phyloP scores from a whole-genome alignment of 345 rosid genomes.

The Eucalyptus brandiana region DNA sequence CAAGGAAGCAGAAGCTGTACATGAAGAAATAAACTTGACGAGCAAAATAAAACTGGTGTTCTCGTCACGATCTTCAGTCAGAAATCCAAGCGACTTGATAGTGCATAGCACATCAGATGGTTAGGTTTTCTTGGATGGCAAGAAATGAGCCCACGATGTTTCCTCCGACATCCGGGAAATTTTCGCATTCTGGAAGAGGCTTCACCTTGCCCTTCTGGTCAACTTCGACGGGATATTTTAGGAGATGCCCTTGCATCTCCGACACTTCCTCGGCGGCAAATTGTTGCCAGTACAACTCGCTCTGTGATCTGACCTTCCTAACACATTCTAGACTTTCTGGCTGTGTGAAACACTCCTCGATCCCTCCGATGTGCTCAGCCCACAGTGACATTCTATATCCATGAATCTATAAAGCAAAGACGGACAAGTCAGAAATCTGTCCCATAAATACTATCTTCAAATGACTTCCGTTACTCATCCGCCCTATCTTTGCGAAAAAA shows the following conservation, averaged over 20 bases:
- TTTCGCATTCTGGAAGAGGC: slow-evolving; percentile 54
- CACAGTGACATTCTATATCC: slow-evolving; percentile 96
- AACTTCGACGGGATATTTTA: slow-evolving; percentile 81
- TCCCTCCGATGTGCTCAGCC: slow-evolving; percentile 74
- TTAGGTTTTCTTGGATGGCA: slow-evolving; percentile 78
- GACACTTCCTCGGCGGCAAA: slow-evolving; percentile 51
- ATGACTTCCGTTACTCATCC: not conserved
- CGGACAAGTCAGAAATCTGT: not conserved
- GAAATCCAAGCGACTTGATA: not conserved
- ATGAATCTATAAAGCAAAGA: slow-evolving; percentile 30
- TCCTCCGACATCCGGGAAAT: slow-evolving; percentile 88
- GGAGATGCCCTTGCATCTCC: slow-evolving; percentile 80
- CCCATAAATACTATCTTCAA: not conserved
- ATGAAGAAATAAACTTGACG: not conserved
- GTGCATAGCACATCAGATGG: slow-evolving; percentile 30
- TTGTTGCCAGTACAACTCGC: slow-evolving; percentile 63
- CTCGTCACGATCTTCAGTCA: not conserved
- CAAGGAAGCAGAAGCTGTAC: not conserved
- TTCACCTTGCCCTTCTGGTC: slow-evolving; percentile 75
- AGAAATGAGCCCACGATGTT: slow-evolving; percentile 68
- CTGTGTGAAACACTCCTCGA: slow-evolving; percentile 45
- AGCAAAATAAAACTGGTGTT: not conserved
- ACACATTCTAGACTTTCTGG: slow-evolving; percentile 89
- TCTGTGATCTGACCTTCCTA: slow-evolving; percentile 41
- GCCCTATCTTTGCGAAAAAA: not conserved